Conservation (phyloP, 352 stramenopile genomes). For the Thalassiosira livingstoniorum region DNA sequence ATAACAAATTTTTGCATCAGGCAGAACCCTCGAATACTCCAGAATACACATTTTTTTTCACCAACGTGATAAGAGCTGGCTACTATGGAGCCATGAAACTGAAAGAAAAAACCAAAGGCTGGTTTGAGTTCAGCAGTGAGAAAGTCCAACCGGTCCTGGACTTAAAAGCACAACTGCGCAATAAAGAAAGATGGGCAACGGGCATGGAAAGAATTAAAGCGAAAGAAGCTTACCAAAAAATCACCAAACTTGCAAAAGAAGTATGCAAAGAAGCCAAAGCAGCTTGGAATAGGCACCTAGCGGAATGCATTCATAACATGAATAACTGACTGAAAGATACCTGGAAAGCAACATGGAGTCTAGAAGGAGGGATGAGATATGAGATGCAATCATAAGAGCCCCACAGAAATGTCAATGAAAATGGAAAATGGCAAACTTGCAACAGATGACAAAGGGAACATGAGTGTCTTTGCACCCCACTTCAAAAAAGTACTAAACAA, state of each 20-base stretch:
- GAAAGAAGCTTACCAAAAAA: background rate
- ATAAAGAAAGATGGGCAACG: background rate
- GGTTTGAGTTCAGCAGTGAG: background rate
- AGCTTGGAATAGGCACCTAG: background rate
- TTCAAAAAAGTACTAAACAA: conserved; percentile 9
- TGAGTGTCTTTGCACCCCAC: too few relatives aligned
- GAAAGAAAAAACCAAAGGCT: background rate
- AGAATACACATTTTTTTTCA: too few relatives aligned
- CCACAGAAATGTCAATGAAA: too few relatives aligned
- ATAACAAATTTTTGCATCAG: background rate
- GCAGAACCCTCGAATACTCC: background rate
- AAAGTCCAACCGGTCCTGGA: background rate
- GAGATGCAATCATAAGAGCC: background rate
- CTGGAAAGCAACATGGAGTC: background rate
- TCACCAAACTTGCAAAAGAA: conserved; percentile 2
- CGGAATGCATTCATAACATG: background rate
- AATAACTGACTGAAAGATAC: conserved; percentile 2
- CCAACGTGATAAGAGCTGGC: too few relatives aligned
- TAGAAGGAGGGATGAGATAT: conserved; percentile 2
- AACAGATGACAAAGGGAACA: too few relatives aligned
- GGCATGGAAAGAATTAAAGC: background rate
- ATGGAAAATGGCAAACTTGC: too few relatives aligned
- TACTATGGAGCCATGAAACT: background rate
- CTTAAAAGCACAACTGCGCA: background rate
- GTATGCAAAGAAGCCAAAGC: background rate